Evolutionary conservation across 805 yeast genomes (phyloP), one percentile per base, ranked within the genome.

Genomic region (Teunomyces stri): DNA sequence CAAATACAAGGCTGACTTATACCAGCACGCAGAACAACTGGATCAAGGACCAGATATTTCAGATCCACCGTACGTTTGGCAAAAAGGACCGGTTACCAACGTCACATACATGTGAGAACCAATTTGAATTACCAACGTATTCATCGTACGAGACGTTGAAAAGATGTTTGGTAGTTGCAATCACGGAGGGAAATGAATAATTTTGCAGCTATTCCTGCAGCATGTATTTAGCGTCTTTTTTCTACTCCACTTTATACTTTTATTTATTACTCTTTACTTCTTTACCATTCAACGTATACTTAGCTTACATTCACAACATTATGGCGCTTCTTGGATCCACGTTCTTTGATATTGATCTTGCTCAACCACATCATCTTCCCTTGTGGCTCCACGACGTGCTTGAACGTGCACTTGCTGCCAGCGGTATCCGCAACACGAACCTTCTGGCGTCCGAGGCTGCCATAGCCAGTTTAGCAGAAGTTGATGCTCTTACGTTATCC

Each of bases 81-180:
- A 68, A 85, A 10, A 79, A 82, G 5, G 95, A 89, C 46, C 79
- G 98, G 52, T 75, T 94, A 48, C 99, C 99, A 2, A 84, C 96
- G 0, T 89, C 97, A 0, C 99, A 94, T 63, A 94, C 98, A 2
- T 94, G 99, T 66, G 92, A 91, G 74, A 94, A 94, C 68, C 98
- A 92, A 68, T 76, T 94, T 48, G 96, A 89, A 62, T 69, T 94
- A 44, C 99, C 99, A 0, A 92, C 89, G 21, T 94, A 94, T 67
- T 95, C 86, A 44, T 81, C 87, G 6, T 94, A 92, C 63, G 96
- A 89, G 46, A 82, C 87, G 18, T 74, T 94, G 44, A 79, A 97
- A 52, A 85, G 89, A 2, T 82, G 94, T 0, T 65, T 94, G 51
- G 68, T 90, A 52, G 63, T 87, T 54, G 97, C 99, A 0, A 81